A percentile compares a stretch with the other conserved stretches of the same genome.
Conservation (phyloP, 768 basidiomycete genomes). For the Suillus alpinus region DNA sequence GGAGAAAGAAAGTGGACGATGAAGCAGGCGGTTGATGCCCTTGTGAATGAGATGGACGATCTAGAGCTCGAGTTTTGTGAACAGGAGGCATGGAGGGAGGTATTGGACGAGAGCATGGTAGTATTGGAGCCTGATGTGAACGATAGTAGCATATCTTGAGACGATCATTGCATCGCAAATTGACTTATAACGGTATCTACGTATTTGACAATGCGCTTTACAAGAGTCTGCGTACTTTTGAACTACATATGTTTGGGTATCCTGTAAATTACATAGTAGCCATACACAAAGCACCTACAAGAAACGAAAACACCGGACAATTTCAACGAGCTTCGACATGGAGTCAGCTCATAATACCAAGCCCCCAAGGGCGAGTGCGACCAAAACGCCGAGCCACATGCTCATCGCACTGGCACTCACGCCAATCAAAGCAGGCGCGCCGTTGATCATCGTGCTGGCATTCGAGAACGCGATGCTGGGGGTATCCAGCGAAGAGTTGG, state of each 20-base stretch:
- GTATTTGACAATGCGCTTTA: neutral
- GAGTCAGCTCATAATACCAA: slow-evolving; percentile 16
- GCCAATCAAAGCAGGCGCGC: slow-evolving; percentile 18
- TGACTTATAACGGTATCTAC: neutral
- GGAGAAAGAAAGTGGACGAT: slow-evolving; percentile 47
- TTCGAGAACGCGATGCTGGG: slow-evolving; percentile 62
- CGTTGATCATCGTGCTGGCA: slow-evolving; percentile 50
- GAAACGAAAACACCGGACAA: neutral
- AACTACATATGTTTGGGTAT: slow-evolving; percentile 2
- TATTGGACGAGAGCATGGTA: slow-evolving; percentile 11
- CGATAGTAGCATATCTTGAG: neutral
- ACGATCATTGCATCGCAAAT: neutral
- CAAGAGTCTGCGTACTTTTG: slow-evolving; percentile 3
- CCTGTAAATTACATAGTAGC: neutral
- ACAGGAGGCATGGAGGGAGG: slow-evolving; percentile 31
- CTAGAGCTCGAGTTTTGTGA: slow-evolving; percentile 54
- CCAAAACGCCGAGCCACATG: slow-evolving; percentile 10
- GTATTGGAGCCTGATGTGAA: slow-evolving; percentile 7
- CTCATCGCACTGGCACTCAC: slow-evolving; percentile 10
- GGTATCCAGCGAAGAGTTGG: slow-evolving; percentile 49
- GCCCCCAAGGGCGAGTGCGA: slow-evolving; percentile 14
- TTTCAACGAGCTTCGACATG: neutral
- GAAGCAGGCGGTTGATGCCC: slow-evolving; percentile 47
- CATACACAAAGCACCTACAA: neutral
- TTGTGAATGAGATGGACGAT: slow-evolving; percentile 53